Base-by-base conservation (phyloP, 345 rosid genomes). In the Turnera subulata region DNA sequence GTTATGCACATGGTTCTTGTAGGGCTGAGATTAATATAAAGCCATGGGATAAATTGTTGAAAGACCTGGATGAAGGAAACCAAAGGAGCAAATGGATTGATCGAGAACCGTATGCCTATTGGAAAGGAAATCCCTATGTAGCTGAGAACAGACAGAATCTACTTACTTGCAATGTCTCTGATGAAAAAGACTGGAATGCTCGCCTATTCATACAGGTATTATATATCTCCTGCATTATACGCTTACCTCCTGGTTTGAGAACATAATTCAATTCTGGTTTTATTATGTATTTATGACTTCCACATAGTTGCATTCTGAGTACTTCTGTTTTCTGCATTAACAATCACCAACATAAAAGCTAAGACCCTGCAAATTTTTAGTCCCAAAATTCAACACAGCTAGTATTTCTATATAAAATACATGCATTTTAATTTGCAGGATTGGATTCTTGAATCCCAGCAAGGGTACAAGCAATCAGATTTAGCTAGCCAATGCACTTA, bases 381-480 rank as follows among this genome's bases (percentile, higher is more conserved):
- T n/a, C n/a, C n/a, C n/a, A n/a, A n/a, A n/a, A n/a, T n/a, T n/a
- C n/a, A n/a, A n/a, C n/a, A n/a, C n/a, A n/a, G n/a, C n/a, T n/a
- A n/a, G n/a, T n/a, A n/a, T n/a, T n/a, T n/a, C n/a, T n/a, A n/a
- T n/a, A n/a, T n/a, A n/a, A n/a, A n/a, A n/a, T n/a, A n/a, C n/a
- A n/a, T n/a, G n/a, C n/a, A n/a, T n/a, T n/a, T 29, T 8, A 29
- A 5, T 23, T 50, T 65, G 66, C 85, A 92, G 98, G 77, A 93
- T 38, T 93, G 99, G 97, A 16, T 45, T 38, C 38, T 23, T 65
- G 99, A 87, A 78, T 61, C 79, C 6, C 72, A 61, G 38, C 70
- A 81, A 75, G 95, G 96, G 9, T 93, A 72, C 85, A 87, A 85
- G 67, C 67, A 73, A 64, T 93, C 99, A 19, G 79, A 84, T 52